Conservation (phyloP, 2,329 filamentous ascomycete species). For the Aspergillus sp. region DNA sequence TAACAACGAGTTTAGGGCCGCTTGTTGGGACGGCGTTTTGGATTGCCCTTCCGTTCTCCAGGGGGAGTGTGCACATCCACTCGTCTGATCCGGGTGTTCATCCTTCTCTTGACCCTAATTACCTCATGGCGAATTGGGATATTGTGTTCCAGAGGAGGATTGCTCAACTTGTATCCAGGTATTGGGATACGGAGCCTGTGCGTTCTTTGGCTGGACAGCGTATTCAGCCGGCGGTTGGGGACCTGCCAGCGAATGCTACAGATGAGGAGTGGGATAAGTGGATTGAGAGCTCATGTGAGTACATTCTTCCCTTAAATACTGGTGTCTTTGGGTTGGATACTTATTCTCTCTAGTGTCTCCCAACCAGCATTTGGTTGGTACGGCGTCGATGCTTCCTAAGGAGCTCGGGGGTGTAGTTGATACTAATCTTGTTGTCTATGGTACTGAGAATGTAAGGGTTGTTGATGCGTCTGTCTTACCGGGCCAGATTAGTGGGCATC, state of each 20-base stretch:
- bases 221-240: neutral
- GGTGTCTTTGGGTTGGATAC: neutral
- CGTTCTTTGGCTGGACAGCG: neutral
- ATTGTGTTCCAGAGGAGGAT: neutral
- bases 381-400: conserved; percentile 6
- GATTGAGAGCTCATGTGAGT: neutral
- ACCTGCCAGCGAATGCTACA: neutral
- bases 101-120: conserved; percentile 23
- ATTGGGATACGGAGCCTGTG: neutral
- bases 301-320: neutral
- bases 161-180: neutral
- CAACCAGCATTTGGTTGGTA: conserved; percentile 5
- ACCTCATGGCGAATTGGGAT: conserved; percentile 22
- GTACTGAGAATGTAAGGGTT: conserved; percentile 11
- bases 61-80: conserved; percentile 24
- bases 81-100: conserved; percentile 4
- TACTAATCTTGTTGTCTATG: neutral
- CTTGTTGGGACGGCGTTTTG: conserved; percentile 21
- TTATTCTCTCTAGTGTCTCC: neutral
- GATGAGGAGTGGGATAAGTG: neutral
- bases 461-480: conserved; percentile 16
- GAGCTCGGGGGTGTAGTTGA: conserved; percentile 8
- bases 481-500: conserved; percentile 13
- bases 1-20: conserved; percentile 14
- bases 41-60: conserved; percentile 24